These are phyloP conservation scores for Boletus coccyginus DNA, from an alignment of 768 basidiomycete genomes.

Conservation along the genomic window DNA sequence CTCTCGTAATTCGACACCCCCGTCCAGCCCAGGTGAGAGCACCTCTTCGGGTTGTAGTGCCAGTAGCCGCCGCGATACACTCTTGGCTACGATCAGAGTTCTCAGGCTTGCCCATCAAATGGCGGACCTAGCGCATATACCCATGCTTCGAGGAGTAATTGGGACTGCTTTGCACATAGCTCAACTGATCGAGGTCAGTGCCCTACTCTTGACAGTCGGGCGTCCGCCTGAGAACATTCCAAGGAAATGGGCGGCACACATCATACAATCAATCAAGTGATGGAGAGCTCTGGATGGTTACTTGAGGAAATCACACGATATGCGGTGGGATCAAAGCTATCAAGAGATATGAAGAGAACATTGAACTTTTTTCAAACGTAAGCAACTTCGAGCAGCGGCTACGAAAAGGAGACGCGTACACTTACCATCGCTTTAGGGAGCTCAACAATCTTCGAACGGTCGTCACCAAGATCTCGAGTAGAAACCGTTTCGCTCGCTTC, in stretches of 20 bases:
- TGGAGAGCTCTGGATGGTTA: constrained; percentile 14
- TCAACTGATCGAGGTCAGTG: constrained; percentile 7
- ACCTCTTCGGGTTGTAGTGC: constrained; percentile 1
- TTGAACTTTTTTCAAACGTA: constrained; percentile 7
- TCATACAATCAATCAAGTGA: constrained; percentile 11
- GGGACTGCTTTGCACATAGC: constrained; percentile 7
- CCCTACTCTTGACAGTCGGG: background rate
- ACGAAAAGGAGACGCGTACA: too few relatives aligned
- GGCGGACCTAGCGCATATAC: constrained; percentile 1
- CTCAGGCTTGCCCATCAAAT: constrained; percentile 8
- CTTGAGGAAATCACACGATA: constrained; percentile 9
- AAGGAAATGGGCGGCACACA: constrained; percentile 14
- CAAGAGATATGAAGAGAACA: constrained; percentile 1
- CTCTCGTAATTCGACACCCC: background rate
- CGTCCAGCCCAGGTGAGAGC: background rate
- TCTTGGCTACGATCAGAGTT: background rate
- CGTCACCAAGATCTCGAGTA: constrained; percentile 7
- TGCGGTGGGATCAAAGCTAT: background rate
- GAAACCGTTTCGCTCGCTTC: constrained; percentile 3
- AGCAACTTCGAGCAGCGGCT: background rate
- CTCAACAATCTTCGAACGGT: constrained; percentile 3
- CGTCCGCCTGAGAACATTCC: background rate
- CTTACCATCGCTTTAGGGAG: background rate
- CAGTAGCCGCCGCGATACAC: background rate
- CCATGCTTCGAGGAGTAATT: constrained; percentile 8